A percentile compares a stretch with the other conserved stretches of the same genome.
phyloP scores from a whole-genome alignment of 2,329 filamentous ascomycete genomes.

The Cyanodermella asteris region DNA sequence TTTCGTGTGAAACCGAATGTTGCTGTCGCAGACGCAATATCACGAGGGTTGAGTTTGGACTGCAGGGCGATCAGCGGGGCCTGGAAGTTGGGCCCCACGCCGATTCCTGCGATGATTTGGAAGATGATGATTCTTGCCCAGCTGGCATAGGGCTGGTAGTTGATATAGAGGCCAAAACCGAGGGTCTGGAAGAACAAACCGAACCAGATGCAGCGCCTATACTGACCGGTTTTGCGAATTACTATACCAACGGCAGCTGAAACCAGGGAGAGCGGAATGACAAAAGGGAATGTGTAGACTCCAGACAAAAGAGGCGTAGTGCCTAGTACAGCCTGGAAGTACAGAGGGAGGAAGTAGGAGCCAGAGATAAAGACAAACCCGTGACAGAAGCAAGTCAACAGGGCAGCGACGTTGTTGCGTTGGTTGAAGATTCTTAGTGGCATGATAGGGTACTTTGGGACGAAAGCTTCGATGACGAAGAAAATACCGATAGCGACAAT shows the following conservation, averaged over 20 bases:
- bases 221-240: constrained; percentile 51
- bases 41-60: constrained; percentile 33
- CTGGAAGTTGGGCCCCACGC: constrained; percentile 42
- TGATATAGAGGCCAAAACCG: constrained; percentile 43
- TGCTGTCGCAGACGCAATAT: constrained; percentile 41
- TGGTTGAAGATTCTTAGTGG: constrained; percentile 49
- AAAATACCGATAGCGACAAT: constrained; percentile 42
- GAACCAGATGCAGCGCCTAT: constrained; percentile 36
- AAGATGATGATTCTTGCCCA: constrained; percentile 28
- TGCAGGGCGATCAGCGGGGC: constrained; percentile 42
- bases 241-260: constrained; percentile 43
- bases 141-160: constrained; percentile 29
- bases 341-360: constrained; percentile 64
- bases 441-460: constrained; percentile 59
- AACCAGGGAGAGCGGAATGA: constrained; percentile 41
- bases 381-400: constrained; percentile 48
- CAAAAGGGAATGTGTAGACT: constrained; percentile 51
- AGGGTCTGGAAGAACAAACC: constrained; percentile 39
- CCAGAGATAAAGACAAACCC: constrained; percentile 57
- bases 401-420: constrained; percentile 41
- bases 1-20: constrained; percentile 40
- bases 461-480: constrained; percentile 46
- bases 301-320: constrained; percentile 49
- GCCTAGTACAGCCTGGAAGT: constrained; percentile 57
- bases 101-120: constrained; percentile 37